Evolutionary conservation across 805 yeast genomes (phyloP).

Genomic region (Sugiyamaella smithiae): DNA sequence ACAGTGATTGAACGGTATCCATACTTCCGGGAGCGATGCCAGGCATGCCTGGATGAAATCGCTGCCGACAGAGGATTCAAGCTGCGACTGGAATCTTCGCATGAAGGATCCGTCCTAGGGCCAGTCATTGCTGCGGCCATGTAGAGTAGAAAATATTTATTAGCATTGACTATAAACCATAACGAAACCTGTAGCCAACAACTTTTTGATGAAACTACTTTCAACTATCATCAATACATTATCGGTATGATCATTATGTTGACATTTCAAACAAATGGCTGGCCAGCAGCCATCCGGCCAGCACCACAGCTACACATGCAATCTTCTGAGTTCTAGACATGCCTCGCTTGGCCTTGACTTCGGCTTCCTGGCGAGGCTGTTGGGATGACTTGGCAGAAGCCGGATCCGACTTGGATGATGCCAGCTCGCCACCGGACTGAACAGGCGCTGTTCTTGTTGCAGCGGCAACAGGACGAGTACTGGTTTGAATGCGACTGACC

Average conservation of each 20-base stretch:
- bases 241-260: no score
- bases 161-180: no score
- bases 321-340: constrained; percentile 15
- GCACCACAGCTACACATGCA: constrained; percentile 18
- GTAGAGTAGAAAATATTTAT: constrained; percentile 8
- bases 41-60: constrained; percentile 27
- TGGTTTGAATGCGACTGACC: constrained; percentile 1
- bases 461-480: neutral
- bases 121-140: constrained; percentile 29
- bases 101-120: constrained; percentile 29
- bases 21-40: constrained; percentile 29
- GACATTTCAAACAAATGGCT: constrained; percentile 6
- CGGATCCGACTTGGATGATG: neutral
- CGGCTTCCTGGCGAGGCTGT: neutral
- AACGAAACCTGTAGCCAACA: neutral
- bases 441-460: neutral
- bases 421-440: neutral
- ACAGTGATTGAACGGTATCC: constrained; percentile 34
- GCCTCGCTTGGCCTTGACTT: neutral
- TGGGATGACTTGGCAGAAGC: neutral
- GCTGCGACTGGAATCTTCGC: constrained; percentile 16
- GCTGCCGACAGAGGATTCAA: constrained; percentile 18
- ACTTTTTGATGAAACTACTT: no score
- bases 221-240: no score
- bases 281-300: constrained; percentile 21